These are phyloP conservation scores for Pythium monospermum DNA, from an alignment of 352 stramenopile species.

Conservation along the genomic window DNA sequence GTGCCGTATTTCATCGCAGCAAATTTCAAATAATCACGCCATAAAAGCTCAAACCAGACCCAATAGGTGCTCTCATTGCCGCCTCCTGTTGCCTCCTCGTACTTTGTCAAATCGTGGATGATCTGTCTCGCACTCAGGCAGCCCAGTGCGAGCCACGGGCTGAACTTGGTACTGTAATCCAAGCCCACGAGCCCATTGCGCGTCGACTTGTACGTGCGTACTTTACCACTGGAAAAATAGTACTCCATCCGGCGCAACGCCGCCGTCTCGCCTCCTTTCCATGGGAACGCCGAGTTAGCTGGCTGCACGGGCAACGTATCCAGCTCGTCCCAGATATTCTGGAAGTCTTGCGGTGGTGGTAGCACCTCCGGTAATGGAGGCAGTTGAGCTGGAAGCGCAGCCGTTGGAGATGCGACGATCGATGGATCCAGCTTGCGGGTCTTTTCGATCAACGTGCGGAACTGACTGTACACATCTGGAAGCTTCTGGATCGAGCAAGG, in stretches of 20 bases:
- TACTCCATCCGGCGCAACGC: conserved; percentile 4
- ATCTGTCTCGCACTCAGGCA: conserved; percentile 15
- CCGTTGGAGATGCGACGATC: conserved; percentile 4
- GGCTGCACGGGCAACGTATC: conserved; percentile 6
- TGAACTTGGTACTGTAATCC: conserved; percentile 18
- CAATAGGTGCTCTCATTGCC: conserved; percentile 19
- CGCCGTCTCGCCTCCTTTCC: conserved; percentile 9
- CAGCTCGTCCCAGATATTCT: conserved; percentile 1
- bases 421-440: conserved; percentile 6
- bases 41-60: conserved; percentile 17
- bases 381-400: background rate
- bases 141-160: conserved; percentile 12
- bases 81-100: conserved; percentile 6
- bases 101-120: conserved; percentile 12
- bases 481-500: conserved; percentile 9
- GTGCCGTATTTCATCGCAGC: conserved; percentile 18
- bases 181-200: conserved; percentile 11
- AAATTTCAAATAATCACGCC: conserved; percentile 17
- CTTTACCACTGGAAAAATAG: conserved; percentile 11
- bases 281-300: conserved; percentile 9
- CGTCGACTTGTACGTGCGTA: conserved; percentile 16
- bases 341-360: background rate
- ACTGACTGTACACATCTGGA: conserved; percentile 14
- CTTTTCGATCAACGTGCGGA: conserved; percentile 11
- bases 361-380: background rate